Evolutionary conservation across 768 basidiomycete genomes (phyloP), one percentile per base, ranked within the genome.

Genomic region (Mrakia frigida): DNA sequence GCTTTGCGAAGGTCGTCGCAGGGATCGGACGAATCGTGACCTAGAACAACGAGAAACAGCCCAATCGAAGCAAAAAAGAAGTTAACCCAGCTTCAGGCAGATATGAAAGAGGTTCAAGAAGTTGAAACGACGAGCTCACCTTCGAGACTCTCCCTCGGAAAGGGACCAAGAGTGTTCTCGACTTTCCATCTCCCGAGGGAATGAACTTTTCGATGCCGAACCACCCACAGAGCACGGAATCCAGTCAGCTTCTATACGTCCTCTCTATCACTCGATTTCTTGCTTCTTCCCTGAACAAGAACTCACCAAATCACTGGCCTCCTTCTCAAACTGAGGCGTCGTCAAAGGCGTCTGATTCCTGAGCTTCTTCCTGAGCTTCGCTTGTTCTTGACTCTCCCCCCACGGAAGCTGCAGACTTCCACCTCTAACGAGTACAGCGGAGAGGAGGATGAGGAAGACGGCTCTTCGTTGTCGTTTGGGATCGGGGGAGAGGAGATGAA

Each of bases 81-180:
- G 16, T 5, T 39, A 31, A 31, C 69, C 33, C 21, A 21, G 46
- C 18, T 21, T 50, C 4, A 50, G 43, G 46, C 21, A 18, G 16
- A 50, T 50, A 50, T 9, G 2, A 2, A 14, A 2, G 14, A 74
- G 73, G n/a, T 68, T 52, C 39, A 50, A 63, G 53, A 2, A n/a
- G 35, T 3, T 52, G 56, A 33, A 68, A 63, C 3, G 6, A 37
- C 50, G 52, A 31, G 56, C 87, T 74, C 43, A 90, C 90, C 86
- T 89, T 89, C 18, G 89, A 87, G 10, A 92, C 83, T 33, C 87
- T 83, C 46, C 89, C 88, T 33, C 87, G 84, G 80, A 90, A 89
- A 1, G 89, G 90, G 7, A 91, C 88, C 1, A 90, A 85, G n/a
- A 92, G 83, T 6, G 86, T 88, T 81, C 88, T 88, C 25, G 86